Base-by-base conservation (phyloP, 2,329 filamentous ascomycete genomes). In the Beauveria brongniartii region DNA sequence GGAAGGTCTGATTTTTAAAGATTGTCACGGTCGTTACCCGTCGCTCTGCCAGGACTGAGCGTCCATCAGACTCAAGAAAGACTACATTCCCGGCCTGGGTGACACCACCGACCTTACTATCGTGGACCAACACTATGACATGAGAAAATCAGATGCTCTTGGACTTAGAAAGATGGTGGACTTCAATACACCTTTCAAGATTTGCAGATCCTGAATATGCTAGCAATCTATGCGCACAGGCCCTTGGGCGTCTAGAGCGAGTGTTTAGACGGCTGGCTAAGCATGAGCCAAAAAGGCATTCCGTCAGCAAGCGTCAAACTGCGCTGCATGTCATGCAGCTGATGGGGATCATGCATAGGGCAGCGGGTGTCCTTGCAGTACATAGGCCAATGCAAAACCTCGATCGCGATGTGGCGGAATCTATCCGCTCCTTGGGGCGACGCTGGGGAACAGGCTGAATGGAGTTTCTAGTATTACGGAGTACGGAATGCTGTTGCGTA, bases 341-440 rank as follows among this genome's bases (percentile, higher is more conserved):
- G 7, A 51, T 44, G 34, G 22, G 18, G 46, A 58, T 51, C 37
- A 46, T 16, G 55, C 55, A 51, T 51, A 34, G 55, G 37, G 44
- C 55, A 51, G 44, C 16, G 22, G 22, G 46, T 6, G 55, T 6
- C 47, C 34, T 28, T 43, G 46, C 24, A 16, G 30, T 40, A 37
- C 34, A 37, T 37, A 6, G 22, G 22, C 22, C 26, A 47, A 43
- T 26, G 46, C 30, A 28, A 50, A 48, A 26, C 20, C 34, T 16
- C 44, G 30, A 50, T 58, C 55, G 37, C 47, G 46, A 58, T 58
- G 55, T 58, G 55, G 46, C 55, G 55, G 55, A 18, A 58, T 26
- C 43, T 41, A 53, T 53, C 41, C 41, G 41, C n/a, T 28, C 18
- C 24, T 51, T 24, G 55, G 46, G 46, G 20, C 5, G 24, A 46